A percentile compares a stretch with the other conserved stretches of the same genome.
phyloP scores from a whole-genome alignment of 305 asterid genomes.

The Fraxinus velutina region DNA sequence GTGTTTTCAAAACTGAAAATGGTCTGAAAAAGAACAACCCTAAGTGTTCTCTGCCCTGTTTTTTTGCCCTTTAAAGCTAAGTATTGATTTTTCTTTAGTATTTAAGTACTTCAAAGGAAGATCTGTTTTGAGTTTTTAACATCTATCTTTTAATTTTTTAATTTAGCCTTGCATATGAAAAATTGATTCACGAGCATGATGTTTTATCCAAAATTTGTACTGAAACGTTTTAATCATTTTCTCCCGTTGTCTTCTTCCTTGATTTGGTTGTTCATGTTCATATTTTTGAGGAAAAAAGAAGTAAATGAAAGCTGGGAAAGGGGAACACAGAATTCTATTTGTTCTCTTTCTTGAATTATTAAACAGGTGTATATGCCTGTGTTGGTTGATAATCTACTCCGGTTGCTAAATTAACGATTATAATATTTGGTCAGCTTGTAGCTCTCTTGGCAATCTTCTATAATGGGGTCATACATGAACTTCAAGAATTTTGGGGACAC shows the following conservation, averaged over 20 bases:
- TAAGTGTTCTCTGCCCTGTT: slow-evolving; percentile 17
- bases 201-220: neutral
- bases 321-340: neutral
- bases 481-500: slow-evolving; percentile 60
- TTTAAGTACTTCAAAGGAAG: slow-evolving; percentile 14
- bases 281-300: neutral
- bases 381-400: neutral
- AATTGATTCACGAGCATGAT: neutral
- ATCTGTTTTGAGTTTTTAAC: slow-evolving; percentile 13
- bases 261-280: neutral
- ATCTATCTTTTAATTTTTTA: neutral
- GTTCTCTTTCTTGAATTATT: neutral
- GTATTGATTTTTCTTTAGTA: slow-evolving; percentile 19
- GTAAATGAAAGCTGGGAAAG: neutral
- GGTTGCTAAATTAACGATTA: slow-evolving; percentile 12
- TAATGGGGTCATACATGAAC: slow-evolving; percentile 73
- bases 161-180: neutral
- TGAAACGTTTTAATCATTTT: neutral
- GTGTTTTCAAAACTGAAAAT: too few relatives aligned
- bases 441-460: slow-evolving; percentile 24
- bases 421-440: slow-evolving; percentile 35
- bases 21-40: too few relatives aligned
- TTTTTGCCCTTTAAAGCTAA: slow-evolving; percentile 33
- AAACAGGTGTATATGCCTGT: neutral
- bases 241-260: neutral